These are phyloP conservation scores for Alectoria sarmentosa DNA, from an alignment of 495 filamentous ascomycete species.

Conservation along the genomic window DNA sequence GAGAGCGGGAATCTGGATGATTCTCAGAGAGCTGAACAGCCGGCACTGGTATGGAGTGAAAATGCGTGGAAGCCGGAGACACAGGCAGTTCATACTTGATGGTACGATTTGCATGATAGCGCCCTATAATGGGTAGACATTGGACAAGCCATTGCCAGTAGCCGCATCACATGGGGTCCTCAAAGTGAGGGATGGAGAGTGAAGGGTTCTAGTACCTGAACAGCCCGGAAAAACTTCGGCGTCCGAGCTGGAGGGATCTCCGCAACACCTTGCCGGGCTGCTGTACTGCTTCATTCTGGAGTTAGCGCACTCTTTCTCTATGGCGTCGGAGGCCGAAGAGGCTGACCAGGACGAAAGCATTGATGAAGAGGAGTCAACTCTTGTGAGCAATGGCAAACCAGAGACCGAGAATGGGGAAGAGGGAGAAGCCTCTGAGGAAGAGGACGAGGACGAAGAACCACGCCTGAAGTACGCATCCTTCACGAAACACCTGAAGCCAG, in stretches of 20 bases:
- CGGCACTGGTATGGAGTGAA: slow-evolving; percentile 23
- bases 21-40: slow-evolving; percentile 32
- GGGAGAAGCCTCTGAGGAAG: slow-evolving; percentile 64
- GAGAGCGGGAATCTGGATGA: slow-evolving; percentile 29
- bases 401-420: slow-evolving; percentile 35
- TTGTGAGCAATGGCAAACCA: slow-evolving; percentile 24
- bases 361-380: slow-evolving; percentile 21
- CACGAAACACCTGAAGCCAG: slow-evolving; percentile 66
- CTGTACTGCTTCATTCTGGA: not conserved
- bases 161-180: not conserved
- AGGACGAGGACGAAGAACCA: slow-evolving; percentile 93
- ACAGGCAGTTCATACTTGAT: slow-evolving; percentile 10
- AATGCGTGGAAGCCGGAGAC: slow-evolving; percentile 12
- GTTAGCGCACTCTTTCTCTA: not conserved
- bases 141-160: not conserved
- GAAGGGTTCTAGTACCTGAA: not conserved
- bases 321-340: slow-evolving; percentile 29
- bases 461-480: slow-evolving; percentile 84
- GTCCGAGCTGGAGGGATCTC: not conserved
- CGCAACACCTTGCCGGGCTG: not conserved
- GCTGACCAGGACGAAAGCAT: slow-evolving; percentile 23
- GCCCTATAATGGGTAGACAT: not conserved
- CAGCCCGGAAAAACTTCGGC: too few relatives aligned
- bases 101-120: not conserved
- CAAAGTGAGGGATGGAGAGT: not conserved